Evolutionary conservation across 306 rosid species (phyloP), one percentile per base, ranked within the genome.

Genomic region (Phaseolus lunatus): DNA sequence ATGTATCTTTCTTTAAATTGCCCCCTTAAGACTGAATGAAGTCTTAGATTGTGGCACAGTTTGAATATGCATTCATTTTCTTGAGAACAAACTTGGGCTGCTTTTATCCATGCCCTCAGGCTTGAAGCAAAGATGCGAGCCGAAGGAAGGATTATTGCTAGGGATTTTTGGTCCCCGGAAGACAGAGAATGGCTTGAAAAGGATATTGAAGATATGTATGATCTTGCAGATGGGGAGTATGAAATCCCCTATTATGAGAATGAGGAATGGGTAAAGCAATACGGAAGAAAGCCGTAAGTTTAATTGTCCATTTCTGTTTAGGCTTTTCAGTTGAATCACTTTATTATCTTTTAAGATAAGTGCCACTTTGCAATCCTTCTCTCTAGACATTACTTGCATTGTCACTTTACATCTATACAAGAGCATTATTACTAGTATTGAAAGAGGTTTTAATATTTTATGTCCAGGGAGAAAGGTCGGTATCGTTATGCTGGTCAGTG

Each of bases 401-500:
- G 70, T 49, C 72, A 43, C 57, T 27, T 39, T 39, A 20, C 75
- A 68, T 47, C 45, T 43, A 50, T 73, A 3, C 44, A 65, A 70
- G 37, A 54, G 75, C 78, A 27, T 59, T 33, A 31, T 80, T 79
- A 33, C 49, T 24, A 62, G 72, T 66, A 74, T 65, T 58, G 73
- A 24, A 78, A 72, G 18, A 27, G 24, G 56, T 47, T 58, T 52
- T 22, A n/a, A 58, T 77, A 57, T 33, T 79, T 61, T 72, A 31
- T 88, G 81, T 57, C 88, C 91, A 92, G 97, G 84, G 97, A 92
- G 89, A 90, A 87, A 83, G 98, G 98, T 64, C 92, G 97, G 53
- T 92, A 95, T 65, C 92, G 97, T 20, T 95, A 95, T 82, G 96
- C 97, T 83, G 98, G 98, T 83, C 89, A 95, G 89, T 90, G 93